Evolutionary conservation across 176 grass and related monocot genomes (phyloP).

Genomic region (Canna indica): DNA sequence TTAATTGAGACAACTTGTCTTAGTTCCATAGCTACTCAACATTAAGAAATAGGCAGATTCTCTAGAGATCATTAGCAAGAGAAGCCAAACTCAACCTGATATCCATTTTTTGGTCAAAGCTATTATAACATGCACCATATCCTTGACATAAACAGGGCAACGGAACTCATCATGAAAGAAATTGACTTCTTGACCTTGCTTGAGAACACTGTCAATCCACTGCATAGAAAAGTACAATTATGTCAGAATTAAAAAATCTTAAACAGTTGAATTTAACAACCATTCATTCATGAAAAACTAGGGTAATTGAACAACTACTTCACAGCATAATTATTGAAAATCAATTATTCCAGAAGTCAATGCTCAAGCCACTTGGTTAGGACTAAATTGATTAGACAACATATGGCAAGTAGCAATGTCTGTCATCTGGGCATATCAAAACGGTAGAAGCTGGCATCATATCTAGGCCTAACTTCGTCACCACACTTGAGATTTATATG

Average conservation of each 20-base stretch:
- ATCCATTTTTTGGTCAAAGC: conserved; percentile 51
- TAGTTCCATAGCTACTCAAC: not conserved
- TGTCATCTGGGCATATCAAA: not conserved
- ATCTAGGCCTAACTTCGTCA: no score
- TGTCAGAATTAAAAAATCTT: no score
- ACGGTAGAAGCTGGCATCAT: no score
- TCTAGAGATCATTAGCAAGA: not conserved
- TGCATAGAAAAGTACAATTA: conserved; percentile 33
- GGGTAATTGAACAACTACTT: not conserved
- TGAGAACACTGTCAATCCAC: conserved; percentile 90
- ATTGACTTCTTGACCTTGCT: conserved; percentile 61
- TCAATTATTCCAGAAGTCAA: not conserved
- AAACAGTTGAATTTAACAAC: not conserved
- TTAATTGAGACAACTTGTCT: not conserved
- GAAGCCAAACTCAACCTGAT: conserved; percentile 39
- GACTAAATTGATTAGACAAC: not conserved
- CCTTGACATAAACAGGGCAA: conserved; percentile 84
- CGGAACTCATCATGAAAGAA: conserved; percentile 79
- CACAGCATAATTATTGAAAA: not conserved
- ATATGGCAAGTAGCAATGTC: not conserved
- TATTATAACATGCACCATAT: conserved; percentile 63
- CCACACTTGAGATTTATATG: no score
- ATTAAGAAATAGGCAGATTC: not conserved
- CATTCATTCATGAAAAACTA: not conserved
- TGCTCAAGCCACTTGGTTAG: not conserved